phyloP scores from a whole-genome alignment of 1,284 basidiomycete species.

The Ceraceosorus guamensis region DNA sequence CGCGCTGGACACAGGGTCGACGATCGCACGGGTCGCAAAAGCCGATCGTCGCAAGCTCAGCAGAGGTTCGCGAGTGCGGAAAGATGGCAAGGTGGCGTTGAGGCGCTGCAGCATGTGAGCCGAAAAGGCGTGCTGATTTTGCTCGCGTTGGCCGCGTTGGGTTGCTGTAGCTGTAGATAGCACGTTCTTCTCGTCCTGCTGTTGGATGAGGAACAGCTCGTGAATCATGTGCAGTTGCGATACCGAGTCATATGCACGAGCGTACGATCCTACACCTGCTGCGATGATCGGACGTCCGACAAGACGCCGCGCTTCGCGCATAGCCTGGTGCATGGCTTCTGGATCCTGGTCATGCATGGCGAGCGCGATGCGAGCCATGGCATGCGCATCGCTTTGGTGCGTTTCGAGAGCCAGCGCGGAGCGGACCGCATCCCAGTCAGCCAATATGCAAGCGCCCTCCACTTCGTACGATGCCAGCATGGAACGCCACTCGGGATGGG shows the following conservation, averaged over 20 bases:
- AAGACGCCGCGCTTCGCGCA: constrained; percentile 65
- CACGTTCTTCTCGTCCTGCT: constrained; percentile 49
- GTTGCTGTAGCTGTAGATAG: constrained; percentile 8
- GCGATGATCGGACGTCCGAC: constrained; percentile 76
- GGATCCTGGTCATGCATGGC: constrained; percentile 61
- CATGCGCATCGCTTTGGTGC: constrained; percentile 57
- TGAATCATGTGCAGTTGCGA: constrained; percentile 80
- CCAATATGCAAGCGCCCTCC: constrained; percentile 91
- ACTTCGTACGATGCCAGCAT: constrained; percentile 75
- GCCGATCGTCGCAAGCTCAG: constrained; percentile 83
- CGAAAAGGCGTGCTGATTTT: constrained; percentile 15
- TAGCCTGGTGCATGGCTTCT: constrained; percentile 42
- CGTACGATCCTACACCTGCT: constrained; percentile 66
- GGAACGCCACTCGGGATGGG: constrained; percentile 76
- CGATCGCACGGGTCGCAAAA: constrained; percentile 60
- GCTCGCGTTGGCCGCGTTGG: too few relatives aligned
- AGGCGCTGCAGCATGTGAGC: constrained; percentile 58
- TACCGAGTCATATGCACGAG: constrained; percentile 76
- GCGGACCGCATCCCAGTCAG: constrained; percentile 67
- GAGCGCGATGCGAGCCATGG: constrained; percentile 74
- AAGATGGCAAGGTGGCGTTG: constrained; percentile 75
- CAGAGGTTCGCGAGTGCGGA: constrained; percentile 82
- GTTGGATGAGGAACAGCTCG: constrained; percentile 68
- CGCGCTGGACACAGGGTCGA: constrained; percentile 21
- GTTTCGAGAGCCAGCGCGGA: constrained; percentile 56